Conservation (phyloP, 2,329 filamentous ascomycete species). For the Alternaria alternata region DNA sequence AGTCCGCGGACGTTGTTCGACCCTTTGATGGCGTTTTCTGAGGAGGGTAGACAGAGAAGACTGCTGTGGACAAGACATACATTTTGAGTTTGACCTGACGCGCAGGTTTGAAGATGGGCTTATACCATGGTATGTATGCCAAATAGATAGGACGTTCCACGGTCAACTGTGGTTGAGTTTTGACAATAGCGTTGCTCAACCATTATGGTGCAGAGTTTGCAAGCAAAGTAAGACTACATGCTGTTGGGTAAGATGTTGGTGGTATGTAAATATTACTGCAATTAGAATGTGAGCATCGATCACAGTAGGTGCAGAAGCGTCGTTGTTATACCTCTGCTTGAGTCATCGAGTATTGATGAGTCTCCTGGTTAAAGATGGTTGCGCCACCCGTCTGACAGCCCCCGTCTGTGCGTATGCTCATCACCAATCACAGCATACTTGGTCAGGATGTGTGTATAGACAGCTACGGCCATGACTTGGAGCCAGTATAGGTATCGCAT, state of each 20-base stretch:
- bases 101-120: not conserved
- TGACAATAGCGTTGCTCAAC: not conserved
- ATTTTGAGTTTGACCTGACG: not conserved
- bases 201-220: not conserved
- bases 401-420: constrained; percentile 1
- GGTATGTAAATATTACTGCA: not conserved
- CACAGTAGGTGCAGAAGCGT: not conserved
- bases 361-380: not conserved
- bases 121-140: not conserved
- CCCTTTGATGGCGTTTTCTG: not conserved
- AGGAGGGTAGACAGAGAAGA: not conserved
- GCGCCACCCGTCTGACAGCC: constrained; percentile 6
- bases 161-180: not conserved
- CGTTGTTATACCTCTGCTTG: not conserved
- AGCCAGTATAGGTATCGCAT: constrained; percentile 6
- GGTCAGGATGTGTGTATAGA: not conserved
- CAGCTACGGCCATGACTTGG: constrained; percentile 2
- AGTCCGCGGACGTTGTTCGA: not conserved
- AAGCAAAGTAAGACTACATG: not conserved
- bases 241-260: not conserved
- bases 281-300: too few relatives aligned
- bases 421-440: not conserved
- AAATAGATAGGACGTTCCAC: not conserved
- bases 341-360: constrained; percentile 3
- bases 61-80: not conserved